Percentiles rank a stretch among this genome's conserved stretches.
Evolutionary conservation across 352 stramenopile species (phyloP).

Genomic region (Bremia lactucae): DNA sequence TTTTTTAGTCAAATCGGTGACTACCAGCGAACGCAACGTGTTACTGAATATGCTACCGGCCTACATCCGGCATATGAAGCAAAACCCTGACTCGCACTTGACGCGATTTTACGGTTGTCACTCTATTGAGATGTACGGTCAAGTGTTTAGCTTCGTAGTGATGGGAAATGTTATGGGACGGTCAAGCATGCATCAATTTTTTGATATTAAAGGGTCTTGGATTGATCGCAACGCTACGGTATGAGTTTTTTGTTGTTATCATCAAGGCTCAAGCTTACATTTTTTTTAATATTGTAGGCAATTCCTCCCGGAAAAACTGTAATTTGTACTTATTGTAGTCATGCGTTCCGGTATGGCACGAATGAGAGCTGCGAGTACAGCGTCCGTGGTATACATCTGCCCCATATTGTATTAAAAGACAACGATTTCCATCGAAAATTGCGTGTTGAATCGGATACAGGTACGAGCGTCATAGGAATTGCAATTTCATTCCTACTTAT

Average conservation of each 20-base stretch:
- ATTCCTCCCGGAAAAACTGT: slow-evolving; percentile 75
- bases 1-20: slow-evolving; percentile 85
- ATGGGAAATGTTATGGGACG: slow-evolving; percentile 85
- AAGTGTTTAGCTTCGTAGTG: slow-evolving; percentile 84
- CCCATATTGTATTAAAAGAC: slow-evolving; percentile 76
- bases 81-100: slow-evolving; percentile 66
- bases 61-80: slow-evolving; percentile 78
- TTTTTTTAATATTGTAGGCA: slow-evolving; percentile 20
- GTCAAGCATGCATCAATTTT: slow-evolving; percentile 82
- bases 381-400: slow-evolving; percentile 63
- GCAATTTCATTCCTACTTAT: not conserved
- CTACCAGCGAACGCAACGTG: slow-evolving; percentile 59
- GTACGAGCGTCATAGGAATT: slow-evolving; percentile 9
- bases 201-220: slow-evolving; percentile 88
- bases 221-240: slow-evolving; percentile 77
- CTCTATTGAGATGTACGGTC: slow-evolving; percentile 84
- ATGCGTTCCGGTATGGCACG: slow-evolving; percentile 67
- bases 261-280: not conserved
- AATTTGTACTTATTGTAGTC: slow-evolving; percentile 79
- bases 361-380: slow-evolving; percentile 64
- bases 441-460: slow-evolving; percentile 48
- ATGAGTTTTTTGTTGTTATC: slow-evolving; percentile 4
- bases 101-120: slow-evolving; percentile 87
- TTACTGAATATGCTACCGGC: slow-evolving; percentile 73
- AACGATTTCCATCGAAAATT: slow-evolving; percentile 83